Evolutionary conservation across 228 moss, liverwort and hornwort genomes (phyloP).

Genomic region (Sphagnum fallax): DNA sequence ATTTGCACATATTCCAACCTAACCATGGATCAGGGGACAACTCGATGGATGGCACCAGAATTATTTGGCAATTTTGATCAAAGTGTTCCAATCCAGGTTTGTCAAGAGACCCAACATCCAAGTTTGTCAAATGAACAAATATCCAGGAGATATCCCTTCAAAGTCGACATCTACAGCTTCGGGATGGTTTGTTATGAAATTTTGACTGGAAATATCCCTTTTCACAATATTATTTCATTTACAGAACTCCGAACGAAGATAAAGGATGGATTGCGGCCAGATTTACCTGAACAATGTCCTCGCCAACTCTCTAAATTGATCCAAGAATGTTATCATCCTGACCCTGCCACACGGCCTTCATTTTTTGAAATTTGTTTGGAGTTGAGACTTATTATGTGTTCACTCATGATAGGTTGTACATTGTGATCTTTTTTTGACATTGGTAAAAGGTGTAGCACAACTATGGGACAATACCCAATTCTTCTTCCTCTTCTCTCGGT

Average conservation of each 20-base stretch:
- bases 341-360: slow-evolving; percentile 11
- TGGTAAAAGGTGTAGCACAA: no score
- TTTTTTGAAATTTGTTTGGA: slow-evolving; percentile 6
- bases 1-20: neutral
- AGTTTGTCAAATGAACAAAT: slow-evolving; percentile 1
- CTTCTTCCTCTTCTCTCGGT: no score
- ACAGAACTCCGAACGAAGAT: neutral
- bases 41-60: slow-evolving; percentile 1
- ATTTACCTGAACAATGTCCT: slow-evolving; percentile 3
- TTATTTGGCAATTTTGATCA: neutral
- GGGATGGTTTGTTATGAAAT: slow-evolving; percentile 4
- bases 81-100: no score
- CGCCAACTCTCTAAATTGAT: slow-evolving; percentile 1
- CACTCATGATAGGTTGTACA: no score
- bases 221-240: neutral
- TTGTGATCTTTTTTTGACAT: no score
- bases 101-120: no score
- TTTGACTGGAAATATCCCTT: slow-evolving; percentile 5
- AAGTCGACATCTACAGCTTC: slow-evolving; percentile 8
- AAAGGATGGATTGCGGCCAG: neutral
- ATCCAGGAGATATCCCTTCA: neutral
- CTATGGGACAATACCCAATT: no score
- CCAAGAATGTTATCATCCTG: slow-evolving; percentile 8
- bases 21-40: slow-evolving; percentile 9
- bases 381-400: slow-evolving; percentile 7